These are phyloP conservation scores for Botrytis pseudocinerea DNA, from an alignment of 2,329 filamentous ascomycete genomes.

Conservation along the genomic window DNA sequence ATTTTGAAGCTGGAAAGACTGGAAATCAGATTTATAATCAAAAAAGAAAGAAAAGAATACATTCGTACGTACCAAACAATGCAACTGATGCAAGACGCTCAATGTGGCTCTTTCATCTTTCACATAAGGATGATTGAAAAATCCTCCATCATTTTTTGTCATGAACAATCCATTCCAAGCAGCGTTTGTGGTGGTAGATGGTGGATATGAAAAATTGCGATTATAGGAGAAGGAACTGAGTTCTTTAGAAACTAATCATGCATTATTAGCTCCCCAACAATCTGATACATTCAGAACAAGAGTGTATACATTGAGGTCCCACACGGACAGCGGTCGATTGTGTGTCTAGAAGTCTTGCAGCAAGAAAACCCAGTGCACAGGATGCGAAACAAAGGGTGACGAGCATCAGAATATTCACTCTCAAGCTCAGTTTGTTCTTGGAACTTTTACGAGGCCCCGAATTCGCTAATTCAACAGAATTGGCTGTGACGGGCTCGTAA, in stretches of 20 bases:
- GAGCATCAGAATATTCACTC: background rate
- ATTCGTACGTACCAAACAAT: slow-evolving; percentile 13
- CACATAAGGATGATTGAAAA: slow-evolving; percentile 8
- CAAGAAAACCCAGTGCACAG: background rate
- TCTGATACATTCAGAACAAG: fast-evolving
- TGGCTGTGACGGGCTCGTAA: background rate
- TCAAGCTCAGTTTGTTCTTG: background rate
- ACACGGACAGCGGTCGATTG: background rate
- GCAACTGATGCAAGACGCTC: slow-evolving; percentile 15
- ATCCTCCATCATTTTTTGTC: background rate
- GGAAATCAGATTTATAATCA: background rate
- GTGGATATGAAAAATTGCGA: slow-evolving; percentile 11
- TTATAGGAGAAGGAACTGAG: background rate
- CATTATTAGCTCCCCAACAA: background rate
- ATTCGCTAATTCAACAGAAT: background rate
- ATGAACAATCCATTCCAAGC: slow-evolving; percentile 15
- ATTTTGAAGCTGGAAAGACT: background rate
- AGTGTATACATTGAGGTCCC: background rate
- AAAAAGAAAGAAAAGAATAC: background rate
- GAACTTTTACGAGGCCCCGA: fast-evolving
- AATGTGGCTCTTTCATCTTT: background rate
- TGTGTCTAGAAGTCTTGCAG: background rate
- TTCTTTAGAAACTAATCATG: background rate
- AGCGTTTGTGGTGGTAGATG: background rate
- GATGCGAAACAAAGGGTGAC: background rate